Base-by-base conservation (phyloP, 2,329 filamentous ascomycete species). In the Diaporthe sp. region DNA sequence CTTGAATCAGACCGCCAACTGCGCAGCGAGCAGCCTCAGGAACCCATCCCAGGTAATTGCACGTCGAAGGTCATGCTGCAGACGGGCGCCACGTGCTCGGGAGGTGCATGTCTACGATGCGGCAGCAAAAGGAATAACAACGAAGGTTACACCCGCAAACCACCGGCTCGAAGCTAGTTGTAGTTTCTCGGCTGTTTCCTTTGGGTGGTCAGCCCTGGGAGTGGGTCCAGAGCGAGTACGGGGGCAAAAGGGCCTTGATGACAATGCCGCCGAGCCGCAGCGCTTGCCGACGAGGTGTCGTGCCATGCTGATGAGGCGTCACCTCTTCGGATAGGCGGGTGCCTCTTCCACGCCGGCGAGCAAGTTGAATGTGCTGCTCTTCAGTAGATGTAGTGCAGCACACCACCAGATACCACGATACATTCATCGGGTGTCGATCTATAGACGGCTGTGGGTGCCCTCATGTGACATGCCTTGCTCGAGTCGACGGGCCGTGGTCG, bases 171-270 rank as follows among this genome's bases (percentile, higher is more conserved):
- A 53, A 68, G 65, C 65, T 68, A 49, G 10, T 39, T 71, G 39
- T 65, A 47, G 60, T 22, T 47, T 13, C 39, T 44, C 57, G n/a
- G 28, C 17, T 53, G 31, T 53, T n/a, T 17, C 28, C n/a, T 39
- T 28, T 42, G 37, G 71, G 47, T 63, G 58, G 58, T 73, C 71
- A 73, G 71, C 71, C 71, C 58, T 73, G 71, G 25, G 37, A 13
- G 58, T 73, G 71, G 71, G n/a, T 53, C 58, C 58, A 42, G 44
- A 9, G n/a, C 25, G 53, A 71, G 37, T 31, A 37, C 8, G 39
- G 37, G 53, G 25, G n/a, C 31, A 39, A 31, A 42, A 20, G 51
- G 58, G 58, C 47, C 25, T 12, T 31, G 47, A 47, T 53, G 15
- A 44, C 57, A 44, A 39, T 72, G 63, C 47, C 63, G 63, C 44